phyloP scores from a whole-genome alignment of 306 rosid species.

The Trichosanthes cucumerina region DNA sequence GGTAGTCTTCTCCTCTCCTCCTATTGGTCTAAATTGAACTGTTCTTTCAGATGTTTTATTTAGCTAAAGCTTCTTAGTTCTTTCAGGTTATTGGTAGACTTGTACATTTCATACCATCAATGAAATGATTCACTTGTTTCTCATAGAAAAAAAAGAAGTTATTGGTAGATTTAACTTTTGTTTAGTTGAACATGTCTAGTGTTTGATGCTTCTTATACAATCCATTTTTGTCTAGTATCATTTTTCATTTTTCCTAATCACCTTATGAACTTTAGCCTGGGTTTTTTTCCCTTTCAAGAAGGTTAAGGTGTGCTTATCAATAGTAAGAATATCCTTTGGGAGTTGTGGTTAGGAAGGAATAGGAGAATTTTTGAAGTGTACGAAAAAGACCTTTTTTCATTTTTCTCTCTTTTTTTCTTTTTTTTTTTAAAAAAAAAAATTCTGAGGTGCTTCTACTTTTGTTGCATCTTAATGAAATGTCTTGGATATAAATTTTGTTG shows the following conservation, averaged over 20 bases:
- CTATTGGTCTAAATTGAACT: not conserved
- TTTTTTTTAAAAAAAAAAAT: too few relatives aligned
- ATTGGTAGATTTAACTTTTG: not conserved
- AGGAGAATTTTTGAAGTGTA: not conserved
- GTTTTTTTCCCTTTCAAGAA: not conserved
- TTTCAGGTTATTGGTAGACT: not conserved
- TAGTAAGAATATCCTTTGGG: not conserved
- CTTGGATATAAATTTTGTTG: not conserved
- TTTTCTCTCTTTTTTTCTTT: too few relatives aligned
- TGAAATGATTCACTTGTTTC: too few relatives aligned
- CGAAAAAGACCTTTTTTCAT: not conserved
- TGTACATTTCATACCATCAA: too few relatives aligned
- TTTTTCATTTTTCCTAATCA: not conserved
- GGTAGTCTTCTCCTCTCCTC: conserved; percentile 24
- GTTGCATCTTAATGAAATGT: not conserved
- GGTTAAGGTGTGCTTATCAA: not conserved
- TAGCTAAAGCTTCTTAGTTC: not conserved
- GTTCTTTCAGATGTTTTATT: not conserved
- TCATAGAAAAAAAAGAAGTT: too few relatives aligned
- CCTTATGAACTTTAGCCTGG: not conserved
- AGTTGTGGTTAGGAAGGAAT: not conserved
- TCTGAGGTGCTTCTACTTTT: not conserved
- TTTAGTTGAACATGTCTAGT: not conserved
- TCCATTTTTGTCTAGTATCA: not conserved
- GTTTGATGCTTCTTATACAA: not conserved